phyloP scores from a whole-genome alignment of 257 asterid species.

The Rehmannia glutinosa region DNA sequence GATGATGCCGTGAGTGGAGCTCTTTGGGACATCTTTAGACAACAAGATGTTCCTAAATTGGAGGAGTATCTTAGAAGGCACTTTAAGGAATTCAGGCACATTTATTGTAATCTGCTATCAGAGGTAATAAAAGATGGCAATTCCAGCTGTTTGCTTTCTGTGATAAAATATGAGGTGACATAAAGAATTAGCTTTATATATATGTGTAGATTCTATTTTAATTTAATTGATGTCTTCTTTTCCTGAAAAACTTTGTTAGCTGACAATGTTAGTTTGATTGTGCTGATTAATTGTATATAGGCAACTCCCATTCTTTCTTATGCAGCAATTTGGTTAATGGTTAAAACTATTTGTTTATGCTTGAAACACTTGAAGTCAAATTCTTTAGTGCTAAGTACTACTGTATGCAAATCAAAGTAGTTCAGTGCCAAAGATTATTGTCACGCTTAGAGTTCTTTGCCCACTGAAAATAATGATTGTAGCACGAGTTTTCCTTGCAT shows the following conservation, averaged over 20 bases:
- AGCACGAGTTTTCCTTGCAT: neutral
- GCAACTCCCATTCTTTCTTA: neutral
- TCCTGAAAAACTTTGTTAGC: neutral
- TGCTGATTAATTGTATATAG: neutral
- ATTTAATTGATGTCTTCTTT: no score
- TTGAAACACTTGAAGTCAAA: no score
- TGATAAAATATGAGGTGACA: neutral
- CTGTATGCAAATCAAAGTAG: no score
- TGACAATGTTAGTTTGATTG: neutral
- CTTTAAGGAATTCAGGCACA: constrained; percentile 43
- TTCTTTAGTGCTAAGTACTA: no score
- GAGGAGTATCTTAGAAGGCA: constrained; percentile 42
- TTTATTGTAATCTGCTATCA: constrained; percentile 35
- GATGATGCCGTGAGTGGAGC: constrained; percentile 50
- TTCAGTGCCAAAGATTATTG: no score
- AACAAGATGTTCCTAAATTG: constrained; percentile 63
- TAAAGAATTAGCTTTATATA: neutral
- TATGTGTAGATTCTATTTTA: no score
- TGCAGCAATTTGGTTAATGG: no score
- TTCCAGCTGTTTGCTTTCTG: neutral
- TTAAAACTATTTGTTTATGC: no score
- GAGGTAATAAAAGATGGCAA: constrained; percentile 33
- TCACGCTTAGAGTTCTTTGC: no score
- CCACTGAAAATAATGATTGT: neutral
- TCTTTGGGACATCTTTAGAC: constrained; percentile 71